Evolutionary conservation across 2,329 filamentous ascomycete genomes (phyloP).

Genomic region (Setomelanomma holmii): DNA sequence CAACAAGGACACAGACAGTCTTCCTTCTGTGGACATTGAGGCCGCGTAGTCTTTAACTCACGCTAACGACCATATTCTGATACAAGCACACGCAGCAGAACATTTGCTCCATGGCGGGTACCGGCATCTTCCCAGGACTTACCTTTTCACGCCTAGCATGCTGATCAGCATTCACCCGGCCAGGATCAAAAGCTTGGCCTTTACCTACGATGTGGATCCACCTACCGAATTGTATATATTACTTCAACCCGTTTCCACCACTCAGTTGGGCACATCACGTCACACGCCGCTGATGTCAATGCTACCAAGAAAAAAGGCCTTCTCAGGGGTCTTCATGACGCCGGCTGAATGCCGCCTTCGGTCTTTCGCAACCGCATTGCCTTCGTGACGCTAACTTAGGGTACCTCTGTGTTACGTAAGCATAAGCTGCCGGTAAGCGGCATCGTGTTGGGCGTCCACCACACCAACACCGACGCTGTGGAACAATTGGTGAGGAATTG

Average conservation of each 20-base stretch:
- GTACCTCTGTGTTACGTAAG: not conserved
- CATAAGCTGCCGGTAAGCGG: slow-evolving; percentile 1
- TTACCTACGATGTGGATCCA: not conserved
- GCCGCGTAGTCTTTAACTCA: slow-evolving; percentile 30
- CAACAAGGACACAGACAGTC: too few relatives aligned
- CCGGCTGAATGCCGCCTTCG: slow-evolving; percentile 1
- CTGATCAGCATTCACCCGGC: slow-evolving; percentile 39
- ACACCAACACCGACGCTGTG: not conserved
- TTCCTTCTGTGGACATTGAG: slow-evolving; percentile 24
- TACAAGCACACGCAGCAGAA: not conserved
- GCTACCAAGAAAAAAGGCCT: not conserved
- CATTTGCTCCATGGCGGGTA: not conserved
- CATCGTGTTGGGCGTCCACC: slow-evolving; percentile 1
- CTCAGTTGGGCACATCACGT: slow-evolving; percentile 8
- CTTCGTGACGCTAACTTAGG: not conserved
- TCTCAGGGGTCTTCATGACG: not conserved
- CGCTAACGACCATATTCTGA: not conserved
- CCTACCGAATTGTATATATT: not conserved
- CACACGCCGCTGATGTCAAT: slow-evolving; percentile 12
- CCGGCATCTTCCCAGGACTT: slow-evolving; percentile 12
- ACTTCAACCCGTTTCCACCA: slow-evolving; percentile 12
- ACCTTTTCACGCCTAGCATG: slow-evolving; percentile 19
- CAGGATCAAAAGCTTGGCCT: slow-evolving; percentile 10
- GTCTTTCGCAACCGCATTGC: not conserved
- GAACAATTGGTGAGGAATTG: not conserved